Conservation (phyloP, 306 rosid species). For the Lathyrus oleraceus region DNA sequence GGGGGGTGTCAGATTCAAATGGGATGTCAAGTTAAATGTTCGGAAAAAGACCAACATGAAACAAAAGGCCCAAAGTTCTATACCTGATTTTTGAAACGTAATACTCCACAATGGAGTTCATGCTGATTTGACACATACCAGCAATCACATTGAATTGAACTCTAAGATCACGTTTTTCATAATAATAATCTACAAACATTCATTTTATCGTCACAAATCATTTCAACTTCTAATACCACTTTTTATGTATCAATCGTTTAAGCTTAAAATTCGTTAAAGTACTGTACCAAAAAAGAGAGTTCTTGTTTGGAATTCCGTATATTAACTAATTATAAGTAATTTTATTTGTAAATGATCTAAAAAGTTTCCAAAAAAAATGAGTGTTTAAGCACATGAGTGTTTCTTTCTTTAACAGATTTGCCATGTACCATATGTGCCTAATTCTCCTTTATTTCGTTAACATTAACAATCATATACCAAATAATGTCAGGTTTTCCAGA, state of each 20-base stretch:
- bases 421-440: not conserved
- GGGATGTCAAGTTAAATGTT: too few species aligned
- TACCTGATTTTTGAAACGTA: not conserved
- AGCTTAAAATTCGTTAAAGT: not conserved
- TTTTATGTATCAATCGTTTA: not conserved
- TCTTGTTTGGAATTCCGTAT: too few species aligned
- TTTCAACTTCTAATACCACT: not conserved
- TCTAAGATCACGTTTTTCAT: slow-evolving; percentile 20
- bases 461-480: not conserved
- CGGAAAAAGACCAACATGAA: not conserved
- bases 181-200: not conserved
- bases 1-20: too few species aligned
- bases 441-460: not conserved
- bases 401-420: not conserved
- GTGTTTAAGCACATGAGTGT: not conserved
- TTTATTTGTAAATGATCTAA: too few species aligned
- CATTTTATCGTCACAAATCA: not conserved
- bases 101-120: not conserved
- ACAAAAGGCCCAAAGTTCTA: not conserved
- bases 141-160: not conserved
- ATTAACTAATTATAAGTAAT: too few species aligned
- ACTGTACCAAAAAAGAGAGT: not conserved
- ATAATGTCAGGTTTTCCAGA: not conserved
- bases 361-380: too few species aligned
- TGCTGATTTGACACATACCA: not conserved